Evolutionary conservation across 257 asterid species (phyloP), one percentile per base, ranked within the genome.

Genomic region (Nemophila menziesii): DNA sequence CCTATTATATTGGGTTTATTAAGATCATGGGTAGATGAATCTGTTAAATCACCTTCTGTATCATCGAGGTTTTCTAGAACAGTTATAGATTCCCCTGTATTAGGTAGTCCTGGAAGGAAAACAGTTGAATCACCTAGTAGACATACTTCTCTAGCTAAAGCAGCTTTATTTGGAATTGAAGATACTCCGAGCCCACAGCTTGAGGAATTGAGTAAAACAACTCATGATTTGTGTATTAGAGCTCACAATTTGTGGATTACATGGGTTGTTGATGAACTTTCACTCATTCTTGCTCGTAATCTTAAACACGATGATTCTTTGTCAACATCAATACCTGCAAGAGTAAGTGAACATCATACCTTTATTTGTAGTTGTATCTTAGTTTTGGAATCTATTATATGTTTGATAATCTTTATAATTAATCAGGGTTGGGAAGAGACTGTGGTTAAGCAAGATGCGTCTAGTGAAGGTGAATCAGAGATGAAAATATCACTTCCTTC

Each of bases 341-440:
- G 79, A 69, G 99, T 85, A 62, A 74, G 94, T 77, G 46, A 18
- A 27, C 42, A 5, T 4, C 21, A 33, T 36, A 1, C 37, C 11
- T 33, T 36, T 22, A 19, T 41, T n/a, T 19, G n/a, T 11, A 18
- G 8, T 34, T 36, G 24, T 27, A 42, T 42, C 24, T 54, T 42
- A 6, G 22, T n/a, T 67, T 21, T 20, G 46, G 39, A 52, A 62
- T 44, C 56, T n/a, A n/a, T n/a, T 22, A 24, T 7, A 42, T 19
- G 56, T 53, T 26, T 43, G 36, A 55, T 43, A 40, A 38, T 33
- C 13, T 60, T 46, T 39, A 61, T 50, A 58, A 51, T 52, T 71
- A 13, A 48, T 43, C 79, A 85, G 99, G 99, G 96, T 36, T 90
- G 99, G 99, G 99, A 85, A 65, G 95, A 90, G 78, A 85, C 75